These are phyloP conservation scores for Colletotrichum siamense DNA, from an alignment of 2,329 filamentous ascomycete genomes.

Conservation along the genomic window DNA sequence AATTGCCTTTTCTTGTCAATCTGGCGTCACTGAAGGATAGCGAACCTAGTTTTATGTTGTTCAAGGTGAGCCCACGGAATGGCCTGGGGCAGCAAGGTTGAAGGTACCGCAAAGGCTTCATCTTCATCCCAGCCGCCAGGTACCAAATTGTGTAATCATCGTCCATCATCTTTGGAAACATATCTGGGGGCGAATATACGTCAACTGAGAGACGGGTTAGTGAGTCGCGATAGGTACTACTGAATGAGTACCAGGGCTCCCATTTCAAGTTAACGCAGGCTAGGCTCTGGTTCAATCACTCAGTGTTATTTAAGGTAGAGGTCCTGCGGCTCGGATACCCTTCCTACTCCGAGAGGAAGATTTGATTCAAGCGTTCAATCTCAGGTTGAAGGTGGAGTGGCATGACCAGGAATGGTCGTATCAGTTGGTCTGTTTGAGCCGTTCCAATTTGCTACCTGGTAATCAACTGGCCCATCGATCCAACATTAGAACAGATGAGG, in stretches of 20 bases:
- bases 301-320: too few species aligned
- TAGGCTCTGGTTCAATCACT: background rate
- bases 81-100: background rate
- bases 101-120: background rate
- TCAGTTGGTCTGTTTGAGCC: too few species aligned
- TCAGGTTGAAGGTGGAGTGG: too few species aligned
- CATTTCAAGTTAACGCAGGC: background rate
- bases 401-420: too few species aligned
- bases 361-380: too few species aligned
- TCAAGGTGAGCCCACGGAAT: background rate
- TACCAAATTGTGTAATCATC: background rate
- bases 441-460: too few species aligned
- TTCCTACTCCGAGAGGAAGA: too few species aligned
- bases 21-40: background rate
- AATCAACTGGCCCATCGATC: too few species aligned
- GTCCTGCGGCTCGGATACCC: too few species aligned
- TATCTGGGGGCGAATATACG: background rate
- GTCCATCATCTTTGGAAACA: background rate
- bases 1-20: too few species aligned
- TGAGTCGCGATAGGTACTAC: background rate
- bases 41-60: background rate
- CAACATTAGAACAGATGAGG: too few species aligned
- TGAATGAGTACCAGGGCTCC: rapidly evolving
- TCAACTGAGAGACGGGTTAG: background rate
- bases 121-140: background rate